Conservation (phyloP, 805 yeast species). For the Ogataea pignaliae region DNA sequence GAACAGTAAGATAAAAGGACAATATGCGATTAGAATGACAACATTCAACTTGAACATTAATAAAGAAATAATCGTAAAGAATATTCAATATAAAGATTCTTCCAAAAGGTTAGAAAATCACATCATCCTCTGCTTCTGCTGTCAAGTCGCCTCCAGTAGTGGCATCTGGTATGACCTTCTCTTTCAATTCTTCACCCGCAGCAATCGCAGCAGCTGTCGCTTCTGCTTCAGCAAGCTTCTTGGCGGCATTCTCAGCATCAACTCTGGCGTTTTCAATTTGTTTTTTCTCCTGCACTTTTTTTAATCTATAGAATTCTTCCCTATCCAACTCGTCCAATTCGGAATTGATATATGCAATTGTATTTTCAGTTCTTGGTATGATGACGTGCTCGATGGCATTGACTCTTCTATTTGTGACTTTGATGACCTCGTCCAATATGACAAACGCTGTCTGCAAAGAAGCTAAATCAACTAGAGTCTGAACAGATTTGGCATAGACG, state of each 20-base stretch:
- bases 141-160: slow-evolving; percentile 19
- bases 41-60: too few species aligned
- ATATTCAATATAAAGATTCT: too few species aligned
- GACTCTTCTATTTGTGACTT: slow-evolving; percentile 96
- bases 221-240: slow-evolving; percentile 20
- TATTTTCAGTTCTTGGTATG: slow-evolving; percentile 96
- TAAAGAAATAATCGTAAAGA: too few species aligned
- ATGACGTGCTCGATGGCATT: slow-evolving; percentile 98
- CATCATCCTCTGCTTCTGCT: slow-evolving; percentile 35
- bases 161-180: neutral
- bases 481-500: slow-evolving; percentile 95
- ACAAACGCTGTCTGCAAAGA: slow-evolving; percentile 96
- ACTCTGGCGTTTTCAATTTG: slow-evolving; percentile 69
- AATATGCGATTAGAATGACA: too few species aligned
- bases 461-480: slow-evolving; percentile 91
- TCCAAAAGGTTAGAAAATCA: slow-evolving; percentile 28
- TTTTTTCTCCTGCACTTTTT: slow-evolving; percentile 94
- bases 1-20: too few species aligned
- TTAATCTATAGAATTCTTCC: slow-evolving; percentile 95
- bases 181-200: slow-evolving; percentile 15
- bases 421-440: slow-evolving; percentile 94
- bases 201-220: slow-evolving; percentile 19
- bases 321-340: slow-evolving; percentile 97
- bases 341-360: slow-evolving; percentile 85
- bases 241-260: slow-evolving; percentile 48